phyloP scores from a whole-genome alignment of 1,284 basidiomycete genomes.

The Leccinum holopus region DNA sequence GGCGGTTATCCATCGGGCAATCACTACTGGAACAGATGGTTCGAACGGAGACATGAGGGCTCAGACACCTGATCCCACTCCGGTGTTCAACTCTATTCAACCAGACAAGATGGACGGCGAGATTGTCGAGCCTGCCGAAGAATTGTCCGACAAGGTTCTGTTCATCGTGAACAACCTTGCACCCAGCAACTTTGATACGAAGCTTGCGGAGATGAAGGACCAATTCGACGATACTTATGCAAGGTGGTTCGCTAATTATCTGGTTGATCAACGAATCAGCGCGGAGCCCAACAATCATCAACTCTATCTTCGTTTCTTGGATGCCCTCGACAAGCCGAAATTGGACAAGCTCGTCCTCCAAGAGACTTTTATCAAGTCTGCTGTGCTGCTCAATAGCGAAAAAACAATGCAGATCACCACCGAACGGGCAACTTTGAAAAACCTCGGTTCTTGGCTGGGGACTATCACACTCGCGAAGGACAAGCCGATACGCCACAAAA shows the following conservation, averaged over 20 bases:
- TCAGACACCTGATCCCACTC: slow-evolving; percentile 43
- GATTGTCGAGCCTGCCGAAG: slow-evolving; percentile 76
- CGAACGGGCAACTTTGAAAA: slow-evolving; percentile 90
- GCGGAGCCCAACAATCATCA: slow-evolving; percentile 98
- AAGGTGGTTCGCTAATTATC: slow-evolving; percentile 97
- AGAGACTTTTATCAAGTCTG: slow-evolving; percentile 90
- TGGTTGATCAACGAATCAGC: slow-evolving; percentile 94
- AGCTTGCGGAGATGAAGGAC: slow-evolving; percentile 80
- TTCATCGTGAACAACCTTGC: slow-evolving; percentile 99
- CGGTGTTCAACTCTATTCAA: slow-evolving; percentile 72
- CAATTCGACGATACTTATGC: slow-evolving; percentile 81
- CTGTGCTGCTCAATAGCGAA: slow-evolving; percentile 88
- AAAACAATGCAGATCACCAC: slow-evolving; percentile 82
- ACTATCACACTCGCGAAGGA: slow-evolving; percentile 91
- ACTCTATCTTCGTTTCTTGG: slow-evolving; percentile 92
- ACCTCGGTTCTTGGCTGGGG: slow-evolving; percentile 94
- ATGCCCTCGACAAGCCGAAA: slow-evolving; percentile 67
- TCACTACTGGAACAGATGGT: slow-evolving; percentile 53
- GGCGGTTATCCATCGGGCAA: slow-evolving; percentile 68
- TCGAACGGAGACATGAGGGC: slow-evolving; percentile 40
- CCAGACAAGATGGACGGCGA: slow-evolving; percentile 63
- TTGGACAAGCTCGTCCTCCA: slow-evolving; percentile 82
- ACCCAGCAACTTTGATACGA: slow-evolving; percentile 88
- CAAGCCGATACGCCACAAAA: slow-evolving; percentile 90
- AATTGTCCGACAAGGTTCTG: slow-evolving; percentile 89